A percentile compares a stretch with the other conserved stretches of the same genome.
Conservation (phyloP, 345 rosid species). For the Arabis hirsuta region DNA sequence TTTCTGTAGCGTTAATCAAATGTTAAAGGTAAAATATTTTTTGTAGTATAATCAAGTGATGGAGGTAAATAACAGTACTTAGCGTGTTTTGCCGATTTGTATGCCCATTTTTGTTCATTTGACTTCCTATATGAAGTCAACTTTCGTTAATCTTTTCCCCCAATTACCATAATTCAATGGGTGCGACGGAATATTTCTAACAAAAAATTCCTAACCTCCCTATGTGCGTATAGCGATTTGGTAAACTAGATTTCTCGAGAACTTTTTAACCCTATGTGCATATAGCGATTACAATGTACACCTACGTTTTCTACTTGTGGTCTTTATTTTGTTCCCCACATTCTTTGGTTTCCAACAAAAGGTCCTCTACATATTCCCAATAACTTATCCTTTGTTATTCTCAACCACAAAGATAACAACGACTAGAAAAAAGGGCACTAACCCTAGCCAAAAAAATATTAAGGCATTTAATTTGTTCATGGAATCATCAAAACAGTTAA, state of each 20-base stretch:
- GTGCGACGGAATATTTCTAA: neutral
- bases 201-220: neutral
- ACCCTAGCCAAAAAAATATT: neutral
- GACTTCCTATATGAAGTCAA: neutral
- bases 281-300: constrained; percentile 12
- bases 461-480: constrained; percentile 2
- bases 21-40: no score
- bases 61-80: no score
- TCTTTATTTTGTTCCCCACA: constrained; percentile 31
- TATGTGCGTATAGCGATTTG: constrained; percentile 10
- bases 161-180: neutral
- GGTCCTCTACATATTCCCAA: neutral
- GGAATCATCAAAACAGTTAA: constrained; percentile 1
- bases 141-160: neutral
- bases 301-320: constrained; percentile 6
- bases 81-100: neutral
- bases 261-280: neutral
- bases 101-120: neutral
- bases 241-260: no score
- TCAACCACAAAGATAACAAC: neutral
- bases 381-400: neutral
- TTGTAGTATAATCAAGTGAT: no score
- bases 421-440: neutral
- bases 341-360: constrained; percentile 32
- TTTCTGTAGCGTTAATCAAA: no score